Evolutionary conservation across 106 monocot genomes (phyloP).

Genomic region (Dioscorea zingiberensis): DNA sequence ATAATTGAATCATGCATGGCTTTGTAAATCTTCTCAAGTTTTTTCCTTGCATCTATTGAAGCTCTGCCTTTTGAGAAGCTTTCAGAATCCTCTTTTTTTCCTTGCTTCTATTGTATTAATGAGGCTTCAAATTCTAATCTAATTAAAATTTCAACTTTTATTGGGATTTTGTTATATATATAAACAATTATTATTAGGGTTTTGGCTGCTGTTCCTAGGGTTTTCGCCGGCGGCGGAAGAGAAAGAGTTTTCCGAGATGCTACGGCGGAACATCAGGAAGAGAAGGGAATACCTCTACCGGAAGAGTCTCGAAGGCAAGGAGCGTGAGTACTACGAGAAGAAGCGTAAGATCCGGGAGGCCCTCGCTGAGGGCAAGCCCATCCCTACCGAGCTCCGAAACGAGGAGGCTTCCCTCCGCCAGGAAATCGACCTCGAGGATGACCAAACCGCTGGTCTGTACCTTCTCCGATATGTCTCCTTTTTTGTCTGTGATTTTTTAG

Average conservation of each 20-base stretch:
- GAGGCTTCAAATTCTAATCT: no score
- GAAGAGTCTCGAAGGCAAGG: slow-evolving; percentile 71
- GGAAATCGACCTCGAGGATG: slow-evolving; percentile 73
- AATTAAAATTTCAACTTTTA: no score
- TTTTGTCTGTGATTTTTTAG: not conserved
- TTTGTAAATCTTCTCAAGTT: no score
- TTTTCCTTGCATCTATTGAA: no score
- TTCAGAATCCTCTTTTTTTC: no score
- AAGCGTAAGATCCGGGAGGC: slow-evolving; percentile 68
- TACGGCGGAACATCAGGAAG: slow-evolving; percentile 41
- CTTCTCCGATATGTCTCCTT: not conserved
- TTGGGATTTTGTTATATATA: no score
- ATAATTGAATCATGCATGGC: no score
- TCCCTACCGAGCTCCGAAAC: slow-evolving; percentile 78
- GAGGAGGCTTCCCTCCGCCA: slow-evolving; percentile 57
- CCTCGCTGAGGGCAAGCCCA: slow-evolving; percentile 74
- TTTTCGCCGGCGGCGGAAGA: not conserved
- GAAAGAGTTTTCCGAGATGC: slow-evolving; percentile 1
- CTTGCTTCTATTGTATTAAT: no score
- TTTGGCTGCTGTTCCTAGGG: no score
- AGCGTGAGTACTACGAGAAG: slow-evolving; percentile 69
- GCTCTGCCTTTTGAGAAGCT: no score
- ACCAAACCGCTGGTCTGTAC: slow-evolving; percentile 35
- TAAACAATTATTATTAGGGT: no score
- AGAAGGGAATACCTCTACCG: slow-evolving; percentile 68